A percentile compares a stretch with the other conserved stretches of the same genome.
Evolutionary conservation across 1,284 basidiomycete species (phyloP).

Genomic region (Pisolithus thermaeus): DNA sequence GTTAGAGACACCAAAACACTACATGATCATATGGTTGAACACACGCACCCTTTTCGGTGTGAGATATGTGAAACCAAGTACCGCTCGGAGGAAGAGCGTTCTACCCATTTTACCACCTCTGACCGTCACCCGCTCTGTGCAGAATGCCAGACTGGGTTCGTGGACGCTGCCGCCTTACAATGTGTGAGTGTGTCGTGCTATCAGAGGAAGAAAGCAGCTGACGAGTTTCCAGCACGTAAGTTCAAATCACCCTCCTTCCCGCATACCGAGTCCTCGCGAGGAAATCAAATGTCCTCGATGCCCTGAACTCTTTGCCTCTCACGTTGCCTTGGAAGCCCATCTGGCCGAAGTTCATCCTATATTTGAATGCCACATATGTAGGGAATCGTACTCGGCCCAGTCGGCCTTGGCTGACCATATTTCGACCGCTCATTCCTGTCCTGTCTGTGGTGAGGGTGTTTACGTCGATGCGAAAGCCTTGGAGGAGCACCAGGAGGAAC

Average conservation of each 20-base stretch:
- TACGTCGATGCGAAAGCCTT: conserved; percentile 20
- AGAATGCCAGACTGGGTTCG: conserved; percentile 23
- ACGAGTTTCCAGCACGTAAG: conserved; percentile 14
- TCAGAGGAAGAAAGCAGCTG: background rate
- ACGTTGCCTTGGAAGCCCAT: conserved; percentile 6
- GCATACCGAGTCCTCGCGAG: conserved; percentile 4
- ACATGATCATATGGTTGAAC: conserved; percentile 23
- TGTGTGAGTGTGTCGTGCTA: conserved; percentile 15
- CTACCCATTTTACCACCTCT: conserved; percentile 19
- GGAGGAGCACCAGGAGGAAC: conserved; percentile 27
- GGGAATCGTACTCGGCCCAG: conserved; percentile 20
- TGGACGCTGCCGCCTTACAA: conserved; percentile 19
- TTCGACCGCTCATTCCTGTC: conserved; percentile 28
- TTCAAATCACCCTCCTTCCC: conserved; percentile 12
- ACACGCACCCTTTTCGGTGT: conserved; percentile 23
- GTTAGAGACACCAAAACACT: conserved; percentile 22
- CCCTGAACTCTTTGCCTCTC: conserved; percentile 9
- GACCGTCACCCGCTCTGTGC: conserved; percentile 22
- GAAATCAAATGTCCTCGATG: conserved; percentile 5
- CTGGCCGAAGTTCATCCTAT: background rate
- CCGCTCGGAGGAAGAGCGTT: conserved; percentile 24
- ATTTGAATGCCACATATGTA: conserved; percentile 21
- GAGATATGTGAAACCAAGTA: conserved; percentile 23
- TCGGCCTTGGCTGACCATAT: conserved; percentile 26
- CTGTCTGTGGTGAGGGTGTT: conserved; percentile 28